Evolutionary conservation across 2,329 filamentous ascomycete genomes (phyloP).

Genomic region (Magnaporthales sp.): DNA sequence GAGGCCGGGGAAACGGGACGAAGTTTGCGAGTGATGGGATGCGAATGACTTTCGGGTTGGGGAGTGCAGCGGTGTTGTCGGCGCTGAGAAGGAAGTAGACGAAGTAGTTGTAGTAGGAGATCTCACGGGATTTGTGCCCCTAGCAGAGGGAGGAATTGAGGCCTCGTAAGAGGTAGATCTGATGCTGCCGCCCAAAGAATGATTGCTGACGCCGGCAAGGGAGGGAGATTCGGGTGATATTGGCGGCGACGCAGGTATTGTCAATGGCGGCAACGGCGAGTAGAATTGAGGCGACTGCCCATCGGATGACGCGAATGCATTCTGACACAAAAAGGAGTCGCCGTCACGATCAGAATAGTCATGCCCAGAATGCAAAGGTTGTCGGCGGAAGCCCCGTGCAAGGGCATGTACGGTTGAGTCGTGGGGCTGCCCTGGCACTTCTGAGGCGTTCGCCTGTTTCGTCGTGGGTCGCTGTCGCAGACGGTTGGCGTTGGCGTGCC

Average conservation of each 20-base stretch:
- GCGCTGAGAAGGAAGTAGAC: constrained; percentile 12
- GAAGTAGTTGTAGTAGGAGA: background rate
- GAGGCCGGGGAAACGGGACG: constrained; percentile 20
- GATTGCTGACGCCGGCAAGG: background rate
- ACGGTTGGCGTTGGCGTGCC: constrained; percentile 14
- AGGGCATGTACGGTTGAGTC: background rate
- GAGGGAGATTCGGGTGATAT: background rate
- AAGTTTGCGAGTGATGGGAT: background rate
- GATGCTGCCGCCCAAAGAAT: background rate
- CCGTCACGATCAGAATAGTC: background rate
- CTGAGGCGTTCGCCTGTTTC: constrained; percentile 19
- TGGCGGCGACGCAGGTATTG: background rate
- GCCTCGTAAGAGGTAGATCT: background rate
- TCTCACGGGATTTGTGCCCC: background rate
- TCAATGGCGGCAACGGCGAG: constrained; percentile 11
- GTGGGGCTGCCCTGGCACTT: constrained; percentile 8
- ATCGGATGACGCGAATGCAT: background rate
- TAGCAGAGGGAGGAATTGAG: background rate
- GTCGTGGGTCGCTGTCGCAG: constrained; percentile 19
- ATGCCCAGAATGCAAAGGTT: background rate
- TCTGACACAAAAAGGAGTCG: background rate
- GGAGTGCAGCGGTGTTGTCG: background rate
- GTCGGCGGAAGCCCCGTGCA: background rate
- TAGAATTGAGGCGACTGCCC: background rate
- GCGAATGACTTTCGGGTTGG: background rate